Base-by-base conservation (phyloP, 345 rosid species). In the Nasturtium officinale region DNA sequence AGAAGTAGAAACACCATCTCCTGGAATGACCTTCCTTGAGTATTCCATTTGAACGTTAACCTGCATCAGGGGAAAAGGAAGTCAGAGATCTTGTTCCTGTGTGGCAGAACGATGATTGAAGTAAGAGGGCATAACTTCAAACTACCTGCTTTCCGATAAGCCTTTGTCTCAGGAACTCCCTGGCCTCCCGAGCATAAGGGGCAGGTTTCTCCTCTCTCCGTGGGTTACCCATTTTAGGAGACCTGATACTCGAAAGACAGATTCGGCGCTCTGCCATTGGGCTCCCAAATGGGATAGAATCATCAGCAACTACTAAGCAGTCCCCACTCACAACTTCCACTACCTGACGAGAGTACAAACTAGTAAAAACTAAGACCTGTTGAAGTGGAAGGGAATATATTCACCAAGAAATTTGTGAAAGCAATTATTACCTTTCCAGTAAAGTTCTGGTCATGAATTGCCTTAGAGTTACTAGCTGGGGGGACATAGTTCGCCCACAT, bases 291-390 rank as follows among this genome's bases (percentile, higher is more conserved):
- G 97, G 96, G 46, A 88, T 42, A 35, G 98, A 78, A 82, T 96
- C 99, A 85, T 96, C 97, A 43, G 97, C 98, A 52, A 96, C 90
- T 67, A 87, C 72, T 45, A 96, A 26, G 75, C 97, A 92, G 83
- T 96, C 99, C 33, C 99, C 99, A 71, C 99, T 96, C 21, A 89
- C 98, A 75, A 93, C 94, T 80, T 93, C 98, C 69, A 90, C 91
- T 7, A 93, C 98, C 98, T 93, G 83, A 35, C 75, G 67, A 69
- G 52, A 61, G 47, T 46, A 12, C 25, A 74, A 50, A 11, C 23
- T 50, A 54, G 52, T 75, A 5, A 32, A 61, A 71, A 53, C 42
- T 43, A 25, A 28, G 20, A 46, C 32, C 59, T 25, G 21, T 13
- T 21, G 50, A 62, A 28, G 69, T 7, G 2, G 25, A 57, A 72